Base-by-base conservation (phyloP, 2,329 filamentous ascomycete genomes). In the Ophiostoma sp. region DNA sequence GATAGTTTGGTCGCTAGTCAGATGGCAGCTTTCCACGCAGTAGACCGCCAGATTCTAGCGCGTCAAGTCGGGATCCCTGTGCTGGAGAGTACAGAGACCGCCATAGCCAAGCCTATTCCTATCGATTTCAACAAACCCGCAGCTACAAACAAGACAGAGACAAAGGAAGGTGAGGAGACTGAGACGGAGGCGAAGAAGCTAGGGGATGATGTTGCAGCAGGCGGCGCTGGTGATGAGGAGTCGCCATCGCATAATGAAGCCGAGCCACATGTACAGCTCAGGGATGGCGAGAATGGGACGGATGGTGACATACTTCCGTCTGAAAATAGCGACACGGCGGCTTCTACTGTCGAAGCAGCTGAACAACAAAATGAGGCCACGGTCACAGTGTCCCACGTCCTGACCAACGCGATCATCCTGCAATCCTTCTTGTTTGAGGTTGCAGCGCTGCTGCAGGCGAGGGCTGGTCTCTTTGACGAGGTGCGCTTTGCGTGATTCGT, bases 371-470 rank as follows among this genome's bases (percentile, higher is more conserved):
- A 75, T 41, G 75, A 78, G 5, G 78, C 77, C 65, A 82, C 81
- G 9, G 88, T 87, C 7, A 91, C 88, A 7, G 85, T 95, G 4
- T 92, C 89, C 55, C 91, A 94, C 75, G 81, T 94, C 11, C 79
- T 95, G 71, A 94, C 91, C 5, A 95, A 94, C 76, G 86, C 90
- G 55, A 85, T 94, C 69, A 85, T 94, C 66, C 81, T 93, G 69
- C 91, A 95, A 76, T 89, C 90, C 47, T 95, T 95, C 75, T 78
- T 94, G 65, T 82, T 94, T 65, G 91, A 95, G 77, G 77, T 94
- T 68, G 87, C 90, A 1, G 89, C 89, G 40, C 77, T 93, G 73
- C 82, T 93, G 69, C 90, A 94, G 76, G 88, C 90, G 47, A 82
- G 91, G 67, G 89, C 89, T 38, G 88, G 87, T 12, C 76, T 93